These are phyloP conservation scores for Euphrasia confusa DNA, from an alignment of 257 asterid species.

Conservation along the genomic window DNA sequence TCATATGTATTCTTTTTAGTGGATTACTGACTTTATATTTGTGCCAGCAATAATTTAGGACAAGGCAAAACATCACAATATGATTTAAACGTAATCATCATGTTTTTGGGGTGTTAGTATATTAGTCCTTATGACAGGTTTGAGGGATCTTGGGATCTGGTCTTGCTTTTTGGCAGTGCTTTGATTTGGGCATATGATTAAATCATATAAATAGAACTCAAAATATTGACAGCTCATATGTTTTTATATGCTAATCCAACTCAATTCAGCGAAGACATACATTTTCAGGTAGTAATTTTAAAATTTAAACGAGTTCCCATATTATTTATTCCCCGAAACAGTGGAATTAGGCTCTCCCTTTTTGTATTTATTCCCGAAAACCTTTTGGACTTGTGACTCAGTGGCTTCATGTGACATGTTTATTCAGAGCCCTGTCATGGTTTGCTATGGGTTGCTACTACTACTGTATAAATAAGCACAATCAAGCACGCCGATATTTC, in stretches of 20 bases:
- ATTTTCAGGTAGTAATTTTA: conserved; percentile 4
- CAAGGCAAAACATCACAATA: background rate
- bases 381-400: conserved; percentile 19
- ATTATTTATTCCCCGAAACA: conserved; percentile 17
- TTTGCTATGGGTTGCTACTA: conserved; percentile 98
- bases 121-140: background rate
- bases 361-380: conserved; percentile 17
- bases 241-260: conserved; percentile 4
- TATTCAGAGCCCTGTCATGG: conserved; percentile 92
- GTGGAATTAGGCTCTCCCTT: conserved; percentile 1
- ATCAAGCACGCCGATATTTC: conserved; percentile 91
- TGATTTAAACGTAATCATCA: background rate
- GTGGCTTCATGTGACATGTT: conserved; percentile 27
- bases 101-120: background rate
- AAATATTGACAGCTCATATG: background rate
- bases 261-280: background rate
- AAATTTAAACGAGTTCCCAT: background rate
- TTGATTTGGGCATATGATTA: conserved; percentile 1
- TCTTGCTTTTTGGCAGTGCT: background rate
- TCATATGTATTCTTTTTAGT: background rate
- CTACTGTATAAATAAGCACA: conserved; percentile 85
- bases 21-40: conserved; percentile 8
- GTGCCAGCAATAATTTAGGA: background rate
- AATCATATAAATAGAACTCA: background rate
- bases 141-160: background rate